Evolutionary conservation across 108 stramenopile genomes (phyloP), one percentile per base, ranked within the genome.

Genomic region (Parietichytrium sp.): DNA sequence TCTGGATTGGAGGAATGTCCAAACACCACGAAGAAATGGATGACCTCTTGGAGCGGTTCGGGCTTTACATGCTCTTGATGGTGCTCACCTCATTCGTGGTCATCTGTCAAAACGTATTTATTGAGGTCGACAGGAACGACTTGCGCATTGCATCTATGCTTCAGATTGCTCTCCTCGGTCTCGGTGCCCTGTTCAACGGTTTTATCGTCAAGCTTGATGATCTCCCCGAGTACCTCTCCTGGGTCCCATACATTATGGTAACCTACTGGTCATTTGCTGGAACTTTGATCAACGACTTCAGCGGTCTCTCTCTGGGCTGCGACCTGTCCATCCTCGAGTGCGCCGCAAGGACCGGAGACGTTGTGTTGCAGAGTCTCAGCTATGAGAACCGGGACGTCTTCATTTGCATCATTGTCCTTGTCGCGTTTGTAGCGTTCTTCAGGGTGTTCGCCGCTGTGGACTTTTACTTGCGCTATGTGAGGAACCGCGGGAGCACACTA

Each of bases 181-280:
- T 72, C 6, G 33, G 38, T 13, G 61, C 61, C 10, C 38, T 72
- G 38, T 23, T 72, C 38, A 72, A 72, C 20, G 61, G 61, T 1
- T 72, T 72, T 25, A 72, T 72, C 2, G 45, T 72, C 61, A 72
- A 72, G 23, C 61, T 72, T 42, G 25, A 72, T n/a, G 61, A 72
- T 27, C 36, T 72, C 25, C 61, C 61, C 16, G 13, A 16, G n/a
- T 72, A 45, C 20, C 42, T 72, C 16, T n/a, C 38, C 10, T 72
- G 61, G 61, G 3, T 72, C 33, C n/a, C 61, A 1, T 72, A 72
- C 42, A 33, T 72, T 47, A 72, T 72, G 61, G 20, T 72, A n/a
- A 72, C 61, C 33, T 45, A 45, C 20, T 72, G 45, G 23, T 23
- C 38, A n/a, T 72, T 72, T 72, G 61, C 20, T 25, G 61, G 61